Evolutionary conservation across 805 yeast genomes (phyloP).

Genomic region (Myxozyma nipponensis): DNA sequence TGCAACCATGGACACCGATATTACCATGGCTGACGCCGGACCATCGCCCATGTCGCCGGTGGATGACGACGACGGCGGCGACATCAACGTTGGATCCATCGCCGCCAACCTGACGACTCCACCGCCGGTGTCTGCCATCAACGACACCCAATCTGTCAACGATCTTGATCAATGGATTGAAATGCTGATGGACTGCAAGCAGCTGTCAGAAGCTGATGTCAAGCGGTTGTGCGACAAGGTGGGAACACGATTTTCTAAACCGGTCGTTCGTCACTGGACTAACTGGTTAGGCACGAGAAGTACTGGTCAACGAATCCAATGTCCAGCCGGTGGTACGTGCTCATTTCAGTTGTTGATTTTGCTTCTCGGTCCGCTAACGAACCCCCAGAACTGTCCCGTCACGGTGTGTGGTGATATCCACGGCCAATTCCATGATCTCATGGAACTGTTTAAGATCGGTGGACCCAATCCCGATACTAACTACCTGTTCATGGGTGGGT

Average conservation of each 20-base stretch:
- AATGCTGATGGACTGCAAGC: slow-evolving; percentile 71
- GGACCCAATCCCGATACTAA: slow-evolving; percentile 92
- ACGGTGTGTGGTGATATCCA: slow-evolving; percentile 92
- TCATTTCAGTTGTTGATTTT: too few species aligned
- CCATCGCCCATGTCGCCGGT: slow-evolving; percentile 20
- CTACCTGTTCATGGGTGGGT: slow-evolving; percentile 67
- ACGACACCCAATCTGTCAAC: slow-evolving; percentile 40
- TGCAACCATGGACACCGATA: slow-evolving; percentile 22
- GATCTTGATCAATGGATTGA: slow-evolving; percentile 89
- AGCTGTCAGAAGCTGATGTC: slow-evolving; percentile 75
- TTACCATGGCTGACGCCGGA: slow-evolving; percentile 24
- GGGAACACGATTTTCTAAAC: not conserved
- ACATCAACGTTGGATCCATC: too few species aligned
- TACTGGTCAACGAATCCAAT: slow-evolving; percentile 77
- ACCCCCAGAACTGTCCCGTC: slow-evolving; percentile 66
- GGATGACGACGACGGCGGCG: not conserved
- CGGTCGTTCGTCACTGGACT: not conserved
- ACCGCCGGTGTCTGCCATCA: slow-evolving; percentile 17
- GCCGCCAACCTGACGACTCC: slow-evolving; percentile 10
- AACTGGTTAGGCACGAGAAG: slow-evolving; percentile 52
- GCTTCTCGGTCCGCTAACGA: not conserved
- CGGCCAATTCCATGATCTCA: slow-evolving; percentile 92
- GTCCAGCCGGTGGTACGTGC: slow-evolving; percentile 74
- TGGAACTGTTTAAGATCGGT: slow-evolving; percentile 89
- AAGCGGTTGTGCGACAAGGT: slow-evolving; percentile 78